Base-by-base conservation (phyloP, 2,329 filamentous ascomycete genomes). In the Peltaster fructicola region DNA sequence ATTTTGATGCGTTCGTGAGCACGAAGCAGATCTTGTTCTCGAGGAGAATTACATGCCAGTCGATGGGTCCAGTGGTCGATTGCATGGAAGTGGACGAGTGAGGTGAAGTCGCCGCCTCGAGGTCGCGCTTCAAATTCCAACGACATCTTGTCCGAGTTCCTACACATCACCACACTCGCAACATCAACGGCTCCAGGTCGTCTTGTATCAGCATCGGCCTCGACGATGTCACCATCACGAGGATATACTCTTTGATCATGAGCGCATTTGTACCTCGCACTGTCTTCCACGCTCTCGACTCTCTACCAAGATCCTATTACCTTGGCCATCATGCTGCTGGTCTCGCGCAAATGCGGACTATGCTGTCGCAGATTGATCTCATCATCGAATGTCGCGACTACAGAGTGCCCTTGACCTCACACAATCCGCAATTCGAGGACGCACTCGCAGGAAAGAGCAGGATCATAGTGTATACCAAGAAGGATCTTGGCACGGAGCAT, bases 361-460 rank as follows among this genome's bases (percentile, higher is more conserved):
- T 78, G 46, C 65, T 98, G 23, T 70, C 73, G 14, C 72, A 70
- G 34, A 78, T 93, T 41, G 77, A 84, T 43, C 70, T 95, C 20
- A 70, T 98, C 26, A 68, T 98, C 44, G 88, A 98, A 57, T 93
- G 84, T 50, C 78, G 88, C 44, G 88, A 98, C 57, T 82, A 82
- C 47, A 74, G 88, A 23, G 73, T 92, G 0, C 88, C 88, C 0
- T 56, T 95, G 7, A 84, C 82, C 1, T 88, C 80, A 3, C 71
- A 80, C 38, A 98, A 98, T 46, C 85, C 84, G 0, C 56, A 84
- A 22, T 85, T 98, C 39, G 85, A 95, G 46, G 63, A 72, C 33
- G 65, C 69, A 15, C 59, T 95, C 21, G 68, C 69, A 14, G 73
- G 73, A 9, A 71, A 71, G 35, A 63, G 76, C 41, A 68, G 84